These are phyloP conservation scores for Camellia granthamiana DNA, from an alignment of 148 eudicot species.

Conservation along the genomic window DNA sequence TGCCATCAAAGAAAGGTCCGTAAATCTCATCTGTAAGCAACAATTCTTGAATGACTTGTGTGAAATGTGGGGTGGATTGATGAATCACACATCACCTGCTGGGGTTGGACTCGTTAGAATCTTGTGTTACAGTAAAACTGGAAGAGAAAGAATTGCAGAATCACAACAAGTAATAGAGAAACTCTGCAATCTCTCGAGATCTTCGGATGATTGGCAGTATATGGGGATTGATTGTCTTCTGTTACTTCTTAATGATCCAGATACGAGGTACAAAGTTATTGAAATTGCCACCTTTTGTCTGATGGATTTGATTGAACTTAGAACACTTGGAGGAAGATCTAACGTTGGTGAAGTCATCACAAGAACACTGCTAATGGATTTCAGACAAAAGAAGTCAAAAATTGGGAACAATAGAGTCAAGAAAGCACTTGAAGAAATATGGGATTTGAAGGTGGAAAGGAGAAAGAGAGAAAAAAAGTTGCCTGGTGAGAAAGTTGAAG, in stretches of 20 bases:
- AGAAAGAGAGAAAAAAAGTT: slow-evolving; percentile 48
- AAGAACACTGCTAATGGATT: slow-evolving; percentile 48
- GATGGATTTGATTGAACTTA: slow-evolving; percentile 60
- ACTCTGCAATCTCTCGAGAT: slow-evolving; percentile 65
- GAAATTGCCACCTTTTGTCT: slow-evolving; percentile 42
- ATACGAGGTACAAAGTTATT: slow-evolving; percentile 55
- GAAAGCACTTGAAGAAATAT: slow-evolving; percentile 48
- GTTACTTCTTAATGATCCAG: slow-evolving; percentile 55
- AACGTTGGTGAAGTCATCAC: slow-evolving; percentile 56
- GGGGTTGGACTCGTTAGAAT: slow-evolving; percentile 69
- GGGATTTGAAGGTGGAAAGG: slow-evolving; percentile 59
- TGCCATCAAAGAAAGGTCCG: slow-evolving; percentile 48
- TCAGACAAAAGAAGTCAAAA: slow-evolving; percentile 43
- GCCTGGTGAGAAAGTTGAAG: slow-evolving; percentile 44
- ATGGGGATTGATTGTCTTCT: slow-evolving; percentile 80
- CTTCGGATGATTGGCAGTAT: slow-evolving; percentile 86
- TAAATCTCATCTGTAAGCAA: slow-evolving; percentile 46
- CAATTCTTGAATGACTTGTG: slow-evolving; percentile 45
- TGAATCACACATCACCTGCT: slow-evolving; percentile 56
- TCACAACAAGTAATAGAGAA: slow-evolving; percentile 40
- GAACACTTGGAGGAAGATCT: slow-evolving; percentile 35
- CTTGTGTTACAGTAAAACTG: slow-evolving; percentile 52
- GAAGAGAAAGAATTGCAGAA: slow-evolving; percentile 52
- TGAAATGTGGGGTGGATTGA: slow-evolving; percentile 77
- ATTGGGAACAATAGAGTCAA: slow-evolving; percentile 29